These are phyloP conservation scores for Rhizophora apiculata DNA, from an alignment of 345 rosid genomes.

Conservation along the genomic window DNA sequence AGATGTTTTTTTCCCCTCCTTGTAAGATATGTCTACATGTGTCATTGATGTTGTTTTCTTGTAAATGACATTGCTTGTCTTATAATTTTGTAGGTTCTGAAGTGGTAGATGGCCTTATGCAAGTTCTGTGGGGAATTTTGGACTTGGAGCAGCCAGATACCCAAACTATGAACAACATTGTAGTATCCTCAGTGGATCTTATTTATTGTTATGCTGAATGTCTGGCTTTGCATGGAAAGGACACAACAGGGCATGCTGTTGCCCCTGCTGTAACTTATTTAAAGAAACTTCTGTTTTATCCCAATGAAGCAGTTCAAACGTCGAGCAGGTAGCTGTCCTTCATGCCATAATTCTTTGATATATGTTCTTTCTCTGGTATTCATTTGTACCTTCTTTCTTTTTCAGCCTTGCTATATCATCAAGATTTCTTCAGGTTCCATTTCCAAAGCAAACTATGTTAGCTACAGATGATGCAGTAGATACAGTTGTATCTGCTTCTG, in stretches of 20 bases:
- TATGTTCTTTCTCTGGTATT: constrained; percentile 11
- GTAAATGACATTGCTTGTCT: constrained; percentile 15
- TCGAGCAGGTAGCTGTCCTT: constrained; percentile 79
- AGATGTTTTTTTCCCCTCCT: neutral
- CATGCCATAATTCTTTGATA: neutral
- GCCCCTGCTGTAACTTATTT: constrained; percentile 81
- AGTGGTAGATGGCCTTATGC: constrained; percentile 90
- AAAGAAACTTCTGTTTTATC: constrained; percentile 77
- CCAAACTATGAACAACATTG: constrained; percentile 86
- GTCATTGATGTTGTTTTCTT: neutral
- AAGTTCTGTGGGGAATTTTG: constrained; percentile 94
- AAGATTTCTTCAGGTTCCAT: constrained; percentile 97
- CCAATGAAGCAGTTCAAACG: constrained; percentile 84
- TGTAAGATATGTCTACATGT: neutral
- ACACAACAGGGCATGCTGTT: constrained; percentile 56
- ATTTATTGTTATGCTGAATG: constrained; percentile 96
- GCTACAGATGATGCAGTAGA: constrained; percentile 77
- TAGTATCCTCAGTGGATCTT: constrained; percentile 87
- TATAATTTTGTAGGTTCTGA: constrained; percentile 59
- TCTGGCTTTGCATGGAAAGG: constrained; percentile 76
- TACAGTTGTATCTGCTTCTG: constrained; percentile 49
- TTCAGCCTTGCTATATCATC: constrained; percentile 97
- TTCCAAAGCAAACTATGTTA: constrained; percentile 92
- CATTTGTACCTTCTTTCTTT: constrained; percentile 17
- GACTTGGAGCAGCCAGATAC: constrained; percentile 91